Evolutionary conservation across 192 early-diverging fungal species (phyloP).

Genomic region (Jimgerdemannia lactiflua): DNA sequence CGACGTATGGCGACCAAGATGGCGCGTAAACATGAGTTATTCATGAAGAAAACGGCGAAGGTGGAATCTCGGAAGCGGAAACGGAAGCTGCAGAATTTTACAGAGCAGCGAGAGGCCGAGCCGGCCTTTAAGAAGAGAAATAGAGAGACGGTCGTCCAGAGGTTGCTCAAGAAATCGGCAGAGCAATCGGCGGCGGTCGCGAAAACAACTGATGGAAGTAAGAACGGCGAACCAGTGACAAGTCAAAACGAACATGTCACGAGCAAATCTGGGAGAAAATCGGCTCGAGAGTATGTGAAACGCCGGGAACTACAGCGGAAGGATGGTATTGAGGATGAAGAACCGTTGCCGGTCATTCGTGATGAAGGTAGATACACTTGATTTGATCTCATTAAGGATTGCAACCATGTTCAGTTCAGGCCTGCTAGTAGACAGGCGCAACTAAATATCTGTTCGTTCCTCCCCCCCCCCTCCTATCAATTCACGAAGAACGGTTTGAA

Average conservation of each 20-base stretch:
- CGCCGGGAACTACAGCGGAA: slow-evolving; percentile 1
- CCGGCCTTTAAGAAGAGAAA: slow-evolving; percentile 8
- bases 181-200: background rate
- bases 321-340: slow-evolving; percentile 2
- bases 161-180: slow-evolving; percentile 9
- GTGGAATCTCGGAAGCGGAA: background rate
- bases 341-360: background rate
- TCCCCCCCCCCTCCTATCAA: no score
- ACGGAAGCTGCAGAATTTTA: no score
- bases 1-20: background rate
- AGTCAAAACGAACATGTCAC: no score
- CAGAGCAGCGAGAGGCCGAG: slow-evolving; percentile 5
- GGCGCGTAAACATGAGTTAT: slow-evolving; percentile 5
- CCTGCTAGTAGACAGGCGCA: no score
- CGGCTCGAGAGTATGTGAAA: background rate
- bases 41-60: background rate
- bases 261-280: slow-evolving; percentile 1
- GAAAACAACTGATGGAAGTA: background rate
- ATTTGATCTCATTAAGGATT: no score
- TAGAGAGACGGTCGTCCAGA: slow-evolving; percentile 9
- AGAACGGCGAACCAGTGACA: no score
- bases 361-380: no score
- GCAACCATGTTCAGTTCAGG: no score
- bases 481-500: slow-evolving; percentile 16
- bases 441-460: no score